These are phyloP conservation scores for Coccomyxa sp. DNA, from an alignment of 139 green algal species.

Conservation along the genomic window DNA sequence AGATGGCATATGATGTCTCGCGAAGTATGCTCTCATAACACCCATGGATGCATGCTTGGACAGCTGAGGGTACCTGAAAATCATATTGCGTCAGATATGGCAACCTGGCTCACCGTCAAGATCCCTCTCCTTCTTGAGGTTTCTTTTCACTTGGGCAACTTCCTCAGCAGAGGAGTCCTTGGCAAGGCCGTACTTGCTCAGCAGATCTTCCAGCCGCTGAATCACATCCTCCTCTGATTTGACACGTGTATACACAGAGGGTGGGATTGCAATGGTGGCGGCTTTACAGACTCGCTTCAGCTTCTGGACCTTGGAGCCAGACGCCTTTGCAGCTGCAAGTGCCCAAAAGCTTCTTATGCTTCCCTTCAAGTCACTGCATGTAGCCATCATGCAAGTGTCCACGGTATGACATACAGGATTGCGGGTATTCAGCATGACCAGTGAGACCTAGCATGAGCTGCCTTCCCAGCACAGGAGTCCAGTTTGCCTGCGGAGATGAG, in stretches of 20 bases:
- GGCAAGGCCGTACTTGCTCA: constrained; percentile 27
- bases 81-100: not conserved
- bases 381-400: not conserved
- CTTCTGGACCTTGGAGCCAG: constrained; percentile 4
- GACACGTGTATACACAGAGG: not conserved
- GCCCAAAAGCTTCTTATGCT: not conserved
- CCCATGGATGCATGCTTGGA: not conserved
- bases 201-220: constrained; percentile 21
- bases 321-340: constrained; percentile 25
- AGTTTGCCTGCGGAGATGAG: not conserved
- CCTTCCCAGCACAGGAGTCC: not conserved
- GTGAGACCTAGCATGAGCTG: not conserved
- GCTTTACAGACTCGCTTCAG: not conserved
- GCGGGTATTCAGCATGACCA: not conserved
- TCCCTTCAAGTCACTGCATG: constrained; percentile 2
- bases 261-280: not conserved
- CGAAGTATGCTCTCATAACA: too few relatives aligned
- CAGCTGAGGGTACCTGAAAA: not conserved
- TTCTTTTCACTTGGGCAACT: constrained; percentile 28
- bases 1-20: not conserved
- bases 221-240: constrained; percentile 5
- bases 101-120: constrained; percentile 35
- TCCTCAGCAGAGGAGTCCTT: not conserved
- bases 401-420: not conserved
- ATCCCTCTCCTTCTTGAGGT: constrained; percentile 45